These are phyloP conservation scores for Fusarium brevicatenulatum DNA, from an alignment of 2,329 filamentous ascomycete species.

Conservation along the genomic window DNA sequence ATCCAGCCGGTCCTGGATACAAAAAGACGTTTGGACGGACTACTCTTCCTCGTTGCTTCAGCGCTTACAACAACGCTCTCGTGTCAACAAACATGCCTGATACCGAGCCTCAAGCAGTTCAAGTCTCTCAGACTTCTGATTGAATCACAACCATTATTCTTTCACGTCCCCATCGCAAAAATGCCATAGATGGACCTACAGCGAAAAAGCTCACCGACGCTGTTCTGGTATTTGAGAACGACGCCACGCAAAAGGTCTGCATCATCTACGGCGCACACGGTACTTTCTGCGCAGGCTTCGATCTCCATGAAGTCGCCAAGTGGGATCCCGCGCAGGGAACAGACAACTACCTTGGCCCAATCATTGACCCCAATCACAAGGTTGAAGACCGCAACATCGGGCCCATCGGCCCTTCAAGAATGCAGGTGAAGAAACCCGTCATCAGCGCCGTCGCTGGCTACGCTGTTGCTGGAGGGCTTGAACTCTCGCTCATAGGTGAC, in stretches of 20 bases:
- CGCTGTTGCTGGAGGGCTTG: slow-evolving; percentile 1
- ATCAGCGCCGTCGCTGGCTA: slow-evolving; percentile 14
- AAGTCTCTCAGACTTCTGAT: slow-evolving; percentile 1
- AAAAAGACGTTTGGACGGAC: fast-evolving
- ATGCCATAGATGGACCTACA: slow-evolving; percentile 9
- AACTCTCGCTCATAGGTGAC: slow-evolving; percentile 16
- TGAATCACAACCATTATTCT: slow-evolving; percentile 16
- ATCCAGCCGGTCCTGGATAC: background rate
- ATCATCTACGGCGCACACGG: slow-evolving; percentile 6
- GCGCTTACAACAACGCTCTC: background rate
- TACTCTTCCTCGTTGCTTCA: background rate
- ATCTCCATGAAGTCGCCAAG: slow-evolving; percentile 16
- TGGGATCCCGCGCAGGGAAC: background rate
- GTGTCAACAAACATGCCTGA: background rate
- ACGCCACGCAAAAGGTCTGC: background rate
- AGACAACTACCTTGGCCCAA: background rate
- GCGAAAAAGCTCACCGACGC: slow-evolving; percentile 11
- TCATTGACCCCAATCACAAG: background rate
- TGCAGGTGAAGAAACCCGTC: slow-evolving; percentile 12
- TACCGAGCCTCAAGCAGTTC: background rate
- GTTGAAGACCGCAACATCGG: background rate
- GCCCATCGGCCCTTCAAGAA: background rate
- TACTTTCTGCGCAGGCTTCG: slow-evolving; percentile 9
- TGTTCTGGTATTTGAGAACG: background rate
- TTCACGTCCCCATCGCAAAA: slow-evolving; percentile 5